Conservation (phyloP, 2,329 filamentous ascomycete species). For the Tolypocladium inflatum region DNA sequence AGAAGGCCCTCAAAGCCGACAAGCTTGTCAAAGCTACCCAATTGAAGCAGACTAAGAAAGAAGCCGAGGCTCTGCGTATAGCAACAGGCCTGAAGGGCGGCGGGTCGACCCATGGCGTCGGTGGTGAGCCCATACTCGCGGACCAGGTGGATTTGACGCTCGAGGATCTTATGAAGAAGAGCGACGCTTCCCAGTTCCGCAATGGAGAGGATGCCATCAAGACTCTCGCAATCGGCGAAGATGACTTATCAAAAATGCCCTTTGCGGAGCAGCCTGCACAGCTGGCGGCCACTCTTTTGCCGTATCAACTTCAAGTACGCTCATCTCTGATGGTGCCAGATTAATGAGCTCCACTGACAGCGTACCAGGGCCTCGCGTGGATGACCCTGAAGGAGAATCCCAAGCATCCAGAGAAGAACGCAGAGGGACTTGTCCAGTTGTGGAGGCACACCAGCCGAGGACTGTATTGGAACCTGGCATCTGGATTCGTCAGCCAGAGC, state of each 20-base stretch:
- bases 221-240: constrained; percentile 61
- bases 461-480: constrained; percentile 51
- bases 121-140: constrained; percentile 10
- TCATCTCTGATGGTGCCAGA: not conserved
- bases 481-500: constrained; percentile 48
- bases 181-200: constrained; percentile 58
- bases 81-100: constrained; percentile 28
- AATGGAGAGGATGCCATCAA: constrained; percentile 57
- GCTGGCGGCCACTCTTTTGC: constrained; percentile 59
- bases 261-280: constrained; percentile 57
- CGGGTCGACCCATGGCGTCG: constrained; percentile 27
- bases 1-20: constrained; percentile 52
- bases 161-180: constrained; percentile 55
- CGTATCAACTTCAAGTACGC: constrained; percentile 61
- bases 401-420: constrained; percentile 46
- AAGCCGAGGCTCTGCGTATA: constrained; percentile 43
- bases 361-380: constrained; percentile 64
- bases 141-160: constrained; percentile 36
- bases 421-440: constrained; percentile 58
- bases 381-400: constrained; percentile 69
- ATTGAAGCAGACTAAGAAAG: constrained; percentile 41
- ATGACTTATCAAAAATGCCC: constrained; percentile 60
- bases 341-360: constrained; percentile 9
- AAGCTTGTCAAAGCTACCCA: constrained; percentile 52
- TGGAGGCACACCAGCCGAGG: constrained; percentile 52